phyloP scores from a whole-genome alignment of 129 eudicot genomes.

The Dittrichia graveolens region DNA sequence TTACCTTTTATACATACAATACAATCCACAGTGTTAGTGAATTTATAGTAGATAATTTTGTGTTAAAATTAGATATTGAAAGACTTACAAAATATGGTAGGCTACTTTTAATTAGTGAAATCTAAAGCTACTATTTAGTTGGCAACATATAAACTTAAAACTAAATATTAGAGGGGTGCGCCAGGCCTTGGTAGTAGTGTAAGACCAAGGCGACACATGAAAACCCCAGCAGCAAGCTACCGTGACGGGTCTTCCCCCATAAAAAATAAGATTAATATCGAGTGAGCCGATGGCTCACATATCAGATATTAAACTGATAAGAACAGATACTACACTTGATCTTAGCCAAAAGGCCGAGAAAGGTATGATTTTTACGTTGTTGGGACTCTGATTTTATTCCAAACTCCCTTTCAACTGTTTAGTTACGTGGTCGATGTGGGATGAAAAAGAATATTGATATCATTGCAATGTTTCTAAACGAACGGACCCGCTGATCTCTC shows the following conservation, averaged over 20 bases:
- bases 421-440: not conserved
- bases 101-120: no score
- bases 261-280: conserved; percentile 38
- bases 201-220: not conserved
- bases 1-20: not conserved
- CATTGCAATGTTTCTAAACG: no score
- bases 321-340: conserved; percentile 81
- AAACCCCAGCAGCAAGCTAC: conserved; percentile 9
- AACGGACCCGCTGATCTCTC: no score
- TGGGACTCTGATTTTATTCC: not conserved
- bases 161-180: not conserved
- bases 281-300: conserved; percentile 27
- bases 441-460: no score
- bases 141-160: no score
- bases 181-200: not conserved
- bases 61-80: no score
- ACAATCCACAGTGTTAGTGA: no score
- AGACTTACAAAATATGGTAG: no score
- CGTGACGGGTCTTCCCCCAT: not conserved
- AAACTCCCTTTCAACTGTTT: not conserved
- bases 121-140: no score
- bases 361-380: conserved; percentile 40
- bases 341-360: conserved; percentile 87
- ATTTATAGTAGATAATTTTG: no score
- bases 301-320: conserved; percentile 56